Evolutionary conservation across 202 grass and related monocot genomes (phyloP), one percentile per base, ranked within the genome.

Genomic region (Saccharum hybrid): DNA sequence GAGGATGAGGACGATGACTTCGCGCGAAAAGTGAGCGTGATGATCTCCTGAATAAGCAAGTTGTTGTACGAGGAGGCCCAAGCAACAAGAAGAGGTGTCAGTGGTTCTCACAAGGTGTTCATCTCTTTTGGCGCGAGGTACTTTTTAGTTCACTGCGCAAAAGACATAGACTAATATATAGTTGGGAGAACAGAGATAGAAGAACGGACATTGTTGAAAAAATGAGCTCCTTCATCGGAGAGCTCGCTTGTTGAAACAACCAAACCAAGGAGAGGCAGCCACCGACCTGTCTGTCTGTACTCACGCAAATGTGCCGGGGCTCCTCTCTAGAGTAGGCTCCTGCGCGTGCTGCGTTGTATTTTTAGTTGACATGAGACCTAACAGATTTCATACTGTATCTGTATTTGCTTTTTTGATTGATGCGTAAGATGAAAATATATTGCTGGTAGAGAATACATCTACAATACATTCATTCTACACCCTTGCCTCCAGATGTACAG

Each of bases 1-100:
- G 92, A 91, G 14, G 92, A 94, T 0, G 92, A 91, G 0, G 92
- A 91, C 0, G 92, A 91, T 0, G 92, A 94, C 11, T 94, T 94
- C 4, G 78, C 89, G 0, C 85, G 74, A 66, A 94, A 87, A 78
- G 87, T 94, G 31, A 80, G 88, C 4, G 87, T 82, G 52, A 73
- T 94, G 81, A 87, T 94, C 71, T 87, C 92, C 2, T 94, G 79
- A 90, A 18, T 12, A 72, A 31, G 80, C 16, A 72, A 21, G 49
- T 52, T 52, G 49, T 52, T 51, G 14, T 51, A 51, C 0, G 8
- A 26, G 57, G 60, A 49, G 36, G 14, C 59, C 38, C 41, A 8
- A 15, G 6, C n/a, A 63, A 62, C 66, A 72, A 48, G 45, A 45
- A 59, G 66, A 62, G 39, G 64, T 72, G 42, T 6, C 42, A 30